Conservation (phyloP, 495 filamentous ascomycete genomes). For the Paragyromitra xinjiangensis region DNA sequence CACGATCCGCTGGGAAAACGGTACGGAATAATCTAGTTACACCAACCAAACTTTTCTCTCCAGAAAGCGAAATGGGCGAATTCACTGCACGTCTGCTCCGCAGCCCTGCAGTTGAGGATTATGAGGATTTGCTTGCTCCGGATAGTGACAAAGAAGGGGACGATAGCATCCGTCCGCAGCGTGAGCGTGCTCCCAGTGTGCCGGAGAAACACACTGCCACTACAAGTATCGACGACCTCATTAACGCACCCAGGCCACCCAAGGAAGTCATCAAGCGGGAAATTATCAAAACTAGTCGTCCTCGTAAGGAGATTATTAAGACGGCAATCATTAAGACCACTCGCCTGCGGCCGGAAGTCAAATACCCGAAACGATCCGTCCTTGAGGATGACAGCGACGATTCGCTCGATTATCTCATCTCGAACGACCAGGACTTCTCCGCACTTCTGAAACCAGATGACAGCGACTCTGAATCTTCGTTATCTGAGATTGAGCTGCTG, state of each 20-base stretch:
- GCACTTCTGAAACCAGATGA: conserved; percentile 46
- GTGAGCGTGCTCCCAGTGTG: background rate
- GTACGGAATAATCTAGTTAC: conserved; percentile 8
- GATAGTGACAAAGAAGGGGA: conserved; percentile 44
- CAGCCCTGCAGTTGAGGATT: conserved; percentile 38
- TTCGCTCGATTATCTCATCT: conserved; percentile 50
- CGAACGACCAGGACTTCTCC: conserved; percentile 52
- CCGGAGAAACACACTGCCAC: conserved; percentile 23
- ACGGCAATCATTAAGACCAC: conserved; percentile 26
- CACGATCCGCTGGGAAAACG: conserved; percentile 28
- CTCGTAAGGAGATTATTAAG: conserved; percentile 35
- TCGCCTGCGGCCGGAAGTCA: conserved; percentile 1
- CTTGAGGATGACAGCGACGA: conserved; percentile 52
- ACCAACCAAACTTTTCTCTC: conserved; percentile 37
- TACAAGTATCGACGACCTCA: conserved; percentile 12
- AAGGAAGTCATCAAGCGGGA: conserved; percentile 29
- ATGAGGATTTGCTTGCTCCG: conserved; percentile 38
- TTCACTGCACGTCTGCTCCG: conserved; percentile 39
- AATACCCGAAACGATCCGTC: conserved; percentile 37
- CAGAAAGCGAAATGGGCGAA: conserved; percentile 44
- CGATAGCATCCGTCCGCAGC: conserved; percentile 25
- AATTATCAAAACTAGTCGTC: conserved; percentile 31
- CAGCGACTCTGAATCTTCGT: conserved; percentile 36
- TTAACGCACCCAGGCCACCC: conserved; percentile 6
- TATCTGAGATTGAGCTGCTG: conserved; percentile 27